These are phyloP conservation scores for Sicyos edulis DNA, from an alignment of 306 rosid species.

Conservation along the genomic window DNA sequence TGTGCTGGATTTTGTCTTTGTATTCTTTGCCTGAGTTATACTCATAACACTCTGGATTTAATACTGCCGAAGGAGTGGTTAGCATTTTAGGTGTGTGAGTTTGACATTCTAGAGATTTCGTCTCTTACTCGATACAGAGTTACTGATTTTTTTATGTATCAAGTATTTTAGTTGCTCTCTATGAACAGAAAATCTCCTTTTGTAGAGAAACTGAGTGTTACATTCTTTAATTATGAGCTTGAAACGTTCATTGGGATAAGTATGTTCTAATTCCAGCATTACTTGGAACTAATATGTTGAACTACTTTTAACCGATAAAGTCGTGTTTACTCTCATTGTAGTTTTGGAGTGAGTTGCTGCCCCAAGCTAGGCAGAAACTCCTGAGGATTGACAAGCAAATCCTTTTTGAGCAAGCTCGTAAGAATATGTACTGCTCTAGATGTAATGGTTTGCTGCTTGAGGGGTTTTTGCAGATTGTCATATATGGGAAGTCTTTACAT, in stretches of 20 bases:
- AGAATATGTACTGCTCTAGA: conserved; percentile 97
- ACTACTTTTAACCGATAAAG: conserved; percentile 23
- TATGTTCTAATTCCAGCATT: conserved; percentile 3
- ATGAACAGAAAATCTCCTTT: not conserved
- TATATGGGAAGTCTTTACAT: conserved; percentile 88
- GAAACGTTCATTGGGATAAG: not conserved
- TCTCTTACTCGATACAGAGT: not conserved
- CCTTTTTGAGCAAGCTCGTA: conserved; percentile 96
- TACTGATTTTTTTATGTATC: not conserved
- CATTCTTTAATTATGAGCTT: conserved; percentile 11
- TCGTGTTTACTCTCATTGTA: conserved; percentile 34
- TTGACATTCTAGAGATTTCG: not conserved
- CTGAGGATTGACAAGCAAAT: conserved; percentile 94
- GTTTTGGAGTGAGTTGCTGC: conserved; percentile 85
- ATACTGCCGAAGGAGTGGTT: conserved; percentile 18
- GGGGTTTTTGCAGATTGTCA: conserved; percentile 90
- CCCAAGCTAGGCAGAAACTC: conserved; percentile 68
- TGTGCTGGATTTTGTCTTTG: no score
- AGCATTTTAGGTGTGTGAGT: not conserved
- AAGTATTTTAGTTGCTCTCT: not conserved
- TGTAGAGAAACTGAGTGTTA: not conserved
- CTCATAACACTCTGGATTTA: conserved; percentile 38
- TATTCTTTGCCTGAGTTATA: conserved; percentile 17
- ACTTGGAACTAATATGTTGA: not conserved
- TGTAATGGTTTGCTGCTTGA: conserved; percentile 97